Base-by-base conservation (phyloP, 2,329 filamentous ascomycete species). In the Penicillium sp. region DNA sequence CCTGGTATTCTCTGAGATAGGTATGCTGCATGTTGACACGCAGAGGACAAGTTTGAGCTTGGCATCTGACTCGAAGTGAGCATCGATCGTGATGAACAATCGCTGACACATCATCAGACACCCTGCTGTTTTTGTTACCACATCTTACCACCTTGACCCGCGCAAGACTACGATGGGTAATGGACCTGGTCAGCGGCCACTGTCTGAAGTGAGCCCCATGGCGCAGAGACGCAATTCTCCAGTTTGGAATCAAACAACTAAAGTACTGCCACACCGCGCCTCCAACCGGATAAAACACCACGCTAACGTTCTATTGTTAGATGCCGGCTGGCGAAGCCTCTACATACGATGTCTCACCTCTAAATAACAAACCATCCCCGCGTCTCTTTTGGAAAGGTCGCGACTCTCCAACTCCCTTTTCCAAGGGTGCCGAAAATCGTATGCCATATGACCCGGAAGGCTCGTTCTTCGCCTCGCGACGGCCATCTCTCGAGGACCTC, bases 401-500 rank as follows among this genome's bases (percentile, higher is more conserved):
- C 59, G 81, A 83, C 74, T 81, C 75, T 68, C 85, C 73, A 72
- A 87, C 81, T 61, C 82, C 79, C 57, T 81, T 74, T 68, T 78
- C 76, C 61, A 80, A 79, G 54, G 78, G 76, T 52, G 70, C 73
- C 3, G 90, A 96, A 70, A 95, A 94, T 70, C 77, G 74, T 38
- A 68, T 77, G 46, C 82, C 72, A 45, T 71, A 71, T 49, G 76
- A 81, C 55, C 76, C 79, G 47, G 77, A 81, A 41, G 75, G 78
- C 35, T 82, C 86, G 9, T 81, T 84, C 6, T 85, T 85, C 37
- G 83, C 87, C 18, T 84, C 82, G 47, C 86, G 88, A 62, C 85
- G 91, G 64, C 87, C 88, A 37, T 97, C 91, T 14, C 90, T 98
- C 57, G 93, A 98, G 77, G 90, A 90, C 63, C 78, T 98, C 49